These are phyloP conservation scores for Isoetes taiwanensis DNA, from an alignment of 75 land plant species.

Conservation along the genomic window DNA sequence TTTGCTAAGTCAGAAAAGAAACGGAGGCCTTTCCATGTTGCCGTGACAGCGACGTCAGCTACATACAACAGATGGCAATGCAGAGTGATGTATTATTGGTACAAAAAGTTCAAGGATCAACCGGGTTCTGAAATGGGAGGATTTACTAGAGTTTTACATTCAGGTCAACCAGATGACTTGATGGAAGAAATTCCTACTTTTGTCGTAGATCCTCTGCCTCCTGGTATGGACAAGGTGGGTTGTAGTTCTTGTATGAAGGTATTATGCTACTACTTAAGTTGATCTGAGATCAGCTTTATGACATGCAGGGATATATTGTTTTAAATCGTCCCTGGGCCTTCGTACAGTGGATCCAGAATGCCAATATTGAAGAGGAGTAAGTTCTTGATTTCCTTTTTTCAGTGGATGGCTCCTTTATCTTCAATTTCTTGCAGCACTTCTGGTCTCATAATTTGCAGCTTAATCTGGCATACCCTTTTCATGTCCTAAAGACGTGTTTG, in stretches of 20 bases:
- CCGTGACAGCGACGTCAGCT: constrained; percentile 76
- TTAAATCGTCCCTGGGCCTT: constrained; percentile 97
- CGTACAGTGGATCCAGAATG: constrained; percentile 86
- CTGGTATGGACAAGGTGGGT: constrained; percentile 62
- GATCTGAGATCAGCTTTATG: background rate
- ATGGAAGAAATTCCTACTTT: constrained; percentile 98
- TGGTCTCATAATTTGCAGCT: background rate
- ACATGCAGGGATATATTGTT: constrained; percentile 80
- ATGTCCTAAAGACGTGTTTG: background rate
- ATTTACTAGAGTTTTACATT: constrained; percentile 84
- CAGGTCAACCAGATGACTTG: constrained; percentile 58
- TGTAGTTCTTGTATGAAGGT: background rate
- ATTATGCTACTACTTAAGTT: background rate
- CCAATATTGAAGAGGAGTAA: constrained; percentile 90
- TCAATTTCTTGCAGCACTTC: background rate
- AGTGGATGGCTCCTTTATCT: background rate
- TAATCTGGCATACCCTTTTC: background rate
- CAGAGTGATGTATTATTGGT: constrained; percentile 96
- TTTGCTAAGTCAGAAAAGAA: background rate
- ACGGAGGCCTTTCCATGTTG: constrained; percentile 64
- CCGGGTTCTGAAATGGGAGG: constrained; percentile 94
- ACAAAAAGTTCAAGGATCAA: constrained; percentile 41
- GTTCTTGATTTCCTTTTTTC: constrained; percentile 4
- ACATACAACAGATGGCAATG: constrained; percentile 87
- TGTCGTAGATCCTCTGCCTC: constrained; percentile 76